Evolutionary conservation across 2,329 filamentous ascomycete genomes (phyloP).

Genomic region (Nannizziopsis arthrosporioides): DNA sequence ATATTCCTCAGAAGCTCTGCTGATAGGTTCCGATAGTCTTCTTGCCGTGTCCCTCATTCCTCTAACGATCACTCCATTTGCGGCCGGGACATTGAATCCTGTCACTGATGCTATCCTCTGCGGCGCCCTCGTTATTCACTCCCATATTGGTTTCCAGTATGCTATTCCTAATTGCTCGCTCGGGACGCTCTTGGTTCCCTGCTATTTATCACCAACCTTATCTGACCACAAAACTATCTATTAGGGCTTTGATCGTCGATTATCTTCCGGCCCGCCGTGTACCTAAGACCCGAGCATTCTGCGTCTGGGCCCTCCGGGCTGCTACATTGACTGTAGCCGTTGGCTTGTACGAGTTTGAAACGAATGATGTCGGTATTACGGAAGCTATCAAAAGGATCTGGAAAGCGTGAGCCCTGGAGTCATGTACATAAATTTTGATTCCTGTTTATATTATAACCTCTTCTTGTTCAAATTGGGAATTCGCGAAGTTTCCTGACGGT

Average conservation of each 20-base stretch:
- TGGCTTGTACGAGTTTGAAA: slow-evolving; percentile 97
- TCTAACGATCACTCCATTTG: slow-evolving; percentile 81
- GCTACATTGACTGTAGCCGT: slow-evolving; percentile 71
- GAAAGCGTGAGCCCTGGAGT: slow-evolving; percentile 49
- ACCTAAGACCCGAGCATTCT: slow-evolving; percentile 54
- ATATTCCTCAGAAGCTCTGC: background rate
- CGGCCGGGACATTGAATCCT: slow-evolving; percentile 81
- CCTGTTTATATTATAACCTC: slow-evolving; percentile 21
- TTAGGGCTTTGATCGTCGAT: slow-evolving; percentile 65
- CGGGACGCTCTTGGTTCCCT: background rate
- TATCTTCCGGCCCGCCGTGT: slow-evolving; percentile 68
- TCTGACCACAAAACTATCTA: background rate
- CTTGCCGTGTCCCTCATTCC: slow-evolving; percentile 73
- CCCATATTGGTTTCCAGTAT: slow-evolving; percentile 86
- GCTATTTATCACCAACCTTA: background rate
- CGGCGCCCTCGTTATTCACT: slow-evolving; percentile 74
- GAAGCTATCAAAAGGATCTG: slow-evolving; percentile 82
- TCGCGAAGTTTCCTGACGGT: background rate
- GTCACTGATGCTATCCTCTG: slow-evolving; percentile 76
- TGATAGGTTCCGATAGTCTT: slow-evolving; percentile 40
- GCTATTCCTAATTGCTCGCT: slow-evolving; percentile 19
- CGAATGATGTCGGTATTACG: slow-evolving; percentile 89
- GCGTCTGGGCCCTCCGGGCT: slow-evolving; percentile 66
- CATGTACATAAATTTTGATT: slow-evolving; percentile 17
- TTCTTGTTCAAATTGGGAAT: slow-evolving; percentile 4